Base-by-base conservation (phyloP, 345 rosid genomes). In the Citrus trifoliata region DNA sequence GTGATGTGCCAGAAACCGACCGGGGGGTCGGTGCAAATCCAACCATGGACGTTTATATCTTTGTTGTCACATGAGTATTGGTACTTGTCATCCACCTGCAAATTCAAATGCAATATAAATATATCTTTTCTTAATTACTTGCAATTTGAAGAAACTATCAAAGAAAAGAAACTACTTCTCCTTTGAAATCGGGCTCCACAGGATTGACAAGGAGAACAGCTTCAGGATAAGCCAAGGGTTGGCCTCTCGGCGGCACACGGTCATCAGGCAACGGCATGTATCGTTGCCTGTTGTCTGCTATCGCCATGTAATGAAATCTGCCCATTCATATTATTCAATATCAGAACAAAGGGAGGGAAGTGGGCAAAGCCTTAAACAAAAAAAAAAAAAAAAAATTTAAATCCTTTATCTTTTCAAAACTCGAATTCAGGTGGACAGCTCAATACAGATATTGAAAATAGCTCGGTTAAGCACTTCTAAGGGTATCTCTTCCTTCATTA, bases 1-100 rank as follows among this genome's bases (percentile, higher is more conserved):
- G 95, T 95, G 75, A 95, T 91, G 85, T 88, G 90, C 99, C 98
- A 95, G 84, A 93, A 93, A 24, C 99, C 99, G 4, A 90, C 90
- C 0, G 89, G 80, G 8, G 95, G 90, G 35, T 89, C 86, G 3
- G 83, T 84, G 82, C 87, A 88, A 62, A 95, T 87, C 98, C 99
- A 95, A 9, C 99, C 99, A 70, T 95, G 99, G 37, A 93, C 93
- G 51, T 67, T 70, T 33, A 85, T 88, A 74, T 93, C 93, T 83
- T 88, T 88, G 86, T 91, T 90, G 32, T 93, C 93, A 22, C 93
- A 86, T 0, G 97, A 93, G 70, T 95, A 93, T 78, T 93, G 95
- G 80, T 95, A 95, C 76, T 93, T 95, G 82, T 93, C 99, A 74
- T 95, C 99, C 75, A 95, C 99, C 97, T 91, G 75, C 56, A 53